phyloP scores from a whole-genome alignment of 148 eudicot genomes.

The Cornus controversa region DNA sequence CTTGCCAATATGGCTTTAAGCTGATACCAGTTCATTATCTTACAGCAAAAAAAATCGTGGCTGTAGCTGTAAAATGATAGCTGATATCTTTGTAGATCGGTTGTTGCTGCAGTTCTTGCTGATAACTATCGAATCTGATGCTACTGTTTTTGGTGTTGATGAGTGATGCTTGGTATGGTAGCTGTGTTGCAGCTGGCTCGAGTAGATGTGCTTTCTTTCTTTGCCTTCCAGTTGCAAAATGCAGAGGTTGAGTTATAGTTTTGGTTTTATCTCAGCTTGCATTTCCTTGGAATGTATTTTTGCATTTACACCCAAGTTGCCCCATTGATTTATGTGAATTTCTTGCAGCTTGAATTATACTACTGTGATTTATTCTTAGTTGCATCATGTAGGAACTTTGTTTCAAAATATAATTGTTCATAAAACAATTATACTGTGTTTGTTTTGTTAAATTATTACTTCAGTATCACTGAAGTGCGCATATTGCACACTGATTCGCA shows the following conservation, averaged over 20 bases:
- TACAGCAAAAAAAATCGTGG: slow-evolving; percentile 52
- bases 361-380: too few relatives aligned
- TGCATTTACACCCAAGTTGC: neutral
- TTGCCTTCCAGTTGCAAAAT: neutral
- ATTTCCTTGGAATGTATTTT: slow-evolving; percentile 1
- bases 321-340: neutral
- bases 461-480: too few relatives aligned
- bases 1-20: slow-evolving; percentile 10
- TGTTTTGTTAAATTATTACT: too few relatives aligned
- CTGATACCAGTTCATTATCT: slow-evolving; percentile 37
- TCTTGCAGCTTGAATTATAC: neutral
- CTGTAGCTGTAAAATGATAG: slow-evolving; percentile 42
- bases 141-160: slow-evolving; percentile 7
- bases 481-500: too few relatives aligned
- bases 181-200: slow-evolving; percentile 20
- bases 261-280: too few relatives aligned
- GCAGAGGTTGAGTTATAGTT: neutral
- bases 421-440: too few relatives aligned
- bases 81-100: slow-evolving; percentile 19
- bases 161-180: slow-evolving; percentile 18
- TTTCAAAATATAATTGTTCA: too few relatives aligned
- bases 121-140: slow-evolving; percentile 15
- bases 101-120: slow-evolving; percentile 26
- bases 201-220: slow-evolving; percentile 5
- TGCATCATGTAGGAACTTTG: neutral